phyloP scores from a whole-genome alignment of 441 rosid genomes.

The Eutrema salsugineum region DNA sequence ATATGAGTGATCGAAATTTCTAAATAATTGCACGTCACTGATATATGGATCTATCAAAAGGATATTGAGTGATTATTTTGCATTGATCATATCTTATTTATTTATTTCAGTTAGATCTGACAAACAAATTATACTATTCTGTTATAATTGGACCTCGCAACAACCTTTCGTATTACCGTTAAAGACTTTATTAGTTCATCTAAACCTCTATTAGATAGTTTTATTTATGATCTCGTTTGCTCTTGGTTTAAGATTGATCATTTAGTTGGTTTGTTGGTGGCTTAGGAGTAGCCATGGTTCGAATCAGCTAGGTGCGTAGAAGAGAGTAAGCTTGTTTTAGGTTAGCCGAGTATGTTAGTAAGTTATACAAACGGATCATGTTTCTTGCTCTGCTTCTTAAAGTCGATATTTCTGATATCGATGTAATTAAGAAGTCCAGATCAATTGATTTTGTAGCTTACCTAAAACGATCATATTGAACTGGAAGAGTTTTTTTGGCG shows the following conservation, averaged over 20 bases:
- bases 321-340: neutral
- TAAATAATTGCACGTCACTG: neutral
- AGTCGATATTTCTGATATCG: neutral
- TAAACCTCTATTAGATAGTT: neutral
- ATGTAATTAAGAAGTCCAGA: neutral
- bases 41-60: neutral
- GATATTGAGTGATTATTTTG: neutral
- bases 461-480: too few species aligned
- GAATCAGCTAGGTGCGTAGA: neutral
- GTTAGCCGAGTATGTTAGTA: neutral
- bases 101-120: constrained; percentile 1
- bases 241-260: neutral
- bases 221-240: neutral
- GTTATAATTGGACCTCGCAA: constrained; percentile 5
- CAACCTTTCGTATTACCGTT: constrained; percentile 19
- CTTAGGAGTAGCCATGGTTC: neutral
- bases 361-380: neutral
- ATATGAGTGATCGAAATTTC: neutral
- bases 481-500: neutral
- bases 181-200: constrained; percentile 1
- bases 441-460: too few species aligned
- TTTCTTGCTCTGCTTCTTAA: neutral
- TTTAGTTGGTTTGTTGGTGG: neutral
- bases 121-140: neutral
- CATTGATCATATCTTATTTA: neutral